Evolutionary conservation across 2,329 filamentous ascomycete genomes (phyloP), one percentile per base, ranked within the genome.

Genomic region (Cytospora piceicola): DNA sequence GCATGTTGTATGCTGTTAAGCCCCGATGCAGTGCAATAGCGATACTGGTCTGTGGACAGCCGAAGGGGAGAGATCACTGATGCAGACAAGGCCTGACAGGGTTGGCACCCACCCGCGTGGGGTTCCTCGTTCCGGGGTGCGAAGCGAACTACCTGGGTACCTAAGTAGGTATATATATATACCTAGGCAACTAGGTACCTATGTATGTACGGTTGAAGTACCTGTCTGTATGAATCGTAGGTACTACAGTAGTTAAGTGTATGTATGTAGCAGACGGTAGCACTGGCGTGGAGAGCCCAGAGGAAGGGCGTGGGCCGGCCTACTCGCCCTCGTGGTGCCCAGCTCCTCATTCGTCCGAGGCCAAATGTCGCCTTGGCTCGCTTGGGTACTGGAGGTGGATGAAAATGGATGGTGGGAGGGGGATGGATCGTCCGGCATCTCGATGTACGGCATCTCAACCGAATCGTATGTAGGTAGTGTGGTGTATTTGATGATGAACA

Each of bases 51-150:
- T 24, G 46, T 24, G 9, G 6, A 24, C 46, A n/a, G 24, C n/a
- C 46, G 11, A 24, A n/a, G 24, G 46, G 24, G 46, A 22, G 46
- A 24, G 46, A 22, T 49, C 46, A 20, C 4, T 24, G 46, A 49
- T 24, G 46, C 46, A 49, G 22, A 49, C 46, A 49, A 5, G 27
- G 27, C 27, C 27, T n/a, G 46, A 49, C 46, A 49, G 46, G 46
- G 46, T 49, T 49, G 46, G 11, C 46, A 24, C 46, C 46, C 46
- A 24, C 46, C 46, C 46, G 46, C 46, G 46, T 49, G 46, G 46
- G 46, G 46, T 49, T 24, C n/a, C n/a, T 49, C 11, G n/a, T 4
- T 22, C n/a, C 22, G 14, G 46, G 46, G 46, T 49, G 46, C 46
- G 24, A 49, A 49, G 46, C 4, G 34, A 36, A 9, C 12, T 34